Evolutionary conservation across 352 stramenopile species (phyloP).

Genomic region (Phytophthora pisi): DNA sequence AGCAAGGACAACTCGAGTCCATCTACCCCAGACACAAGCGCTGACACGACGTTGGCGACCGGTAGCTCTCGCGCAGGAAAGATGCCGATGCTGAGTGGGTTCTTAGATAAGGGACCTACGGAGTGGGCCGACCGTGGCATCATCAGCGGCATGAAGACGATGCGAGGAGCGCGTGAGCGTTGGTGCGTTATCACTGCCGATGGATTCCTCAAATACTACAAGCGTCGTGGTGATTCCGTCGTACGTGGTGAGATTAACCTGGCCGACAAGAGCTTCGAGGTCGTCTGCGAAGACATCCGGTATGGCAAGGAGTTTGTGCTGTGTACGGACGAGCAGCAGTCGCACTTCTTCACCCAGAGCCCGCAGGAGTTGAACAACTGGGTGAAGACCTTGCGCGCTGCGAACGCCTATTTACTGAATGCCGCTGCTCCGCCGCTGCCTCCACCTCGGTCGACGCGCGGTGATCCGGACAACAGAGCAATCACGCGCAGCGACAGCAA

Average conservation of each 20-base stretch:
- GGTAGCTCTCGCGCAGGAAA: slow-evolving; percentile 38
- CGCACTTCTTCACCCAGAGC: slow-evolving; percentile 85
- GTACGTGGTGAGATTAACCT: slow-evolving; percentile 85
- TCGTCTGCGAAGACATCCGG: slow-evolving; percentile 79
- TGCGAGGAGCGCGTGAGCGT: slow-evolving; percentile 82
- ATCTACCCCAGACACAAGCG: slow-evolving; percentile 24
- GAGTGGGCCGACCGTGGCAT: slow-evolving; percentile 81
- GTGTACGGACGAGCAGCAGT: slow-evolving; percentile 84
- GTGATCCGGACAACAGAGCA: slow-evolving; percentile 29
- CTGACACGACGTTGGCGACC: slow-evolving; percentile 19
- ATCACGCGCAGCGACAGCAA: slow-evolving; percentile 32
- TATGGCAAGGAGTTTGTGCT: slow-evolving; percentile 82
- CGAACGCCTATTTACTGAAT: slow-evolving; percentile 67
- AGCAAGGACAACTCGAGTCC: slow-evolving; percentile 44
- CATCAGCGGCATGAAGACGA: slow-evolving; percentile 87
- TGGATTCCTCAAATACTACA: slow-evolving; percentile 87
- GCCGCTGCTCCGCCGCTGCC: slow-evolving; percentile 37
- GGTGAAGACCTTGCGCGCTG: slow-evolving; percentile 79
- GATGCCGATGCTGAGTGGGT: slow-evolving; percentile 77
- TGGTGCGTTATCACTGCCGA: slow-evolving; percentile 84
- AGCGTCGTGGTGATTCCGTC: slow-evolving; percentile 82
- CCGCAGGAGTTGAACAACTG: slow-evolving; percentile 75
- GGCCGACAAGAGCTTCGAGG: slow-evolving; percentile 77
- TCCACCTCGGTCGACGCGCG: slow-evolving; percentile 32
- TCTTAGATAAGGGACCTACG: slow-evolving; percentile 87